phyloP scores from a whole-genome alignment of 768 basidiomycete species.

The Suillus lakei region DNA sequence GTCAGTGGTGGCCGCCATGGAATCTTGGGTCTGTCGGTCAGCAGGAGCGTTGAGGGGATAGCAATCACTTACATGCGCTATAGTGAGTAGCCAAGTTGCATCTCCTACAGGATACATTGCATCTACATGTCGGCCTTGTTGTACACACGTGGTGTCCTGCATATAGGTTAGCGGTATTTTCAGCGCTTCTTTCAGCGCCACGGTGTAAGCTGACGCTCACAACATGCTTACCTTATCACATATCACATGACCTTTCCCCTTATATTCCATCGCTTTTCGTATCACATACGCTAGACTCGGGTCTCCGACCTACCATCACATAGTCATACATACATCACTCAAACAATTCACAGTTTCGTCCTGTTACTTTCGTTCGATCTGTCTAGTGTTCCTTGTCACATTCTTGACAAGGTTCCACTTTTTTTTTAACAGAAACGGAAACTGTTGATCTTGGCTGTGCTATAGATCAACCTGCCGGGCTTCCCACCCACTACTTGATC shows the following conservation, averaged over 20 bases:
- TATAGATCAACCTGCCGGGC: no score
- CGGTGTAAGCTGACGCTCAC: no score
- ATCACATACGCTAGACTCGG: background rate
- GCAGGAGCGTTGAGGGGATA: background rate
- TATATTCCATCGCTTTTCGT: no score
- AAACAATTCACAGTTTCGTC: background rate
- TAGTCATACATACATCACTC: background rate
- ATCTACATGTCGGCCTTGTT: background rate
- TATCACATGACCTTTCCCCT: no score
- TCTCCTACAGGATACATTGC: background rate
- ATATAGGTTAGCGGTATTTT: background rate
- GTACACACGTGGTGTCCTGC: background rate
- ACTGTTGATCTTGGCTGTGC: background rate
- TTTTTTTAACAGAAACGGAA: background rate
- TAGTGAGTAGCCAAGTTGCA: background rate
- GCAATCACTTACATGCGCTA: background rate
- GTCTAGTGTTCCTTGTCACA: background rate
- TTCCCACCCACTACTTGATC: no score
- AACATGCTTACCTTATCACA: no score
- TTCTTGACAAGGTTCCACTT: background rate
- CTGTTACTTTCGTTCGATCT: background rate
- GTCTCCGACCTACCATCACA: background rate
- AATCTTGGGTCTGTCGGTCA: background rate
- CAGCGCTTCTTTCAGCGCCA: background rate
- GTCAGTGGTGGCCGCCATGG: background rate